Conservation (phyloP, 768 basidiomycete species). For the Boletus sensibilis region DNA sequence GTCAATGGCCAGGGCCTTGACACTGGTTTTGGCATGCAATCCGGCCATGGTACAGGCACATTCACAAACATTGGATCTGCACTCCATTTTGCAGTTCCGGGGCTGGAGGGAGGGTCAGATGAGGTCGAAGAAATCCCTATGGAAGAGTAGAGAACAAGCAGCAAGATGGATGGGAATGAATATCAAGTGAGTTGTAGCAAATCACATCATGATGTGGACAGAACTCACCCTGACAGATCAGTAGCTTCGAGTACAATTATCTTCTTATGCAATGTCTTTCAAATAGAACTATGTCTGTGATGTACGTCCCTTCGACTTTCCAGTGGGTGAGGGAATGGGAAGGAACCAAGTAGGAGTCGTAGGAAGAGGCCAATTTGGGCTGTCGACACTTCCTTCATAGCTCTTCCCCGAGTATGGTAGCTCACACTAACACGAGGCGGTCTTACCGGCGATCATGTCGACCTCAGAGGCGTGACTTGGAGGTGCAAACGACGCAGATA, state of each 20-base stretch:
- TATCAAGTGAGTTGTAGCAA: not conserved
- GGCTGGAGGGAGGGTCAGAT: too few relatives aligned
- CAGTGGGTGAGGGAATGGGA: not conserved
- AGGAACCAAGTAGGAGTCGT: not conserved
- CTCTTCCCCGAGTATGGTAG: too few relatives aligned
- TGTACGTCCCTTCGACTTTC: not conserved
- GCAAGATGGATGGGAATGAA: not conserved
- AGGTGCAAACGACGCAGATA: too few relatives aligned
- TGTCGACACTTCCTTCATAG: not conserved
- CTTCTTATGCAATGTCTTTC: not conserved
- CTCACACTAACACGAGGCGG: too few relatives aligned
- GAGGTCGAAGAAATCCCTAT: not conserved
- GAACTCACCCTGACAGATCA: not conserved
- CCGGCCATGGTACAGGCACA: too few relatives aligned
- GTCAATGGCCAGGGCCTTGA: not conserved
- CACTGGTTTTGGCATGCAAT: constrained; percentile 1
- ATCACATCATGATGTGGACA: not conserved
- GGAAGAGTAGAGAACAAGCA: not conserved
- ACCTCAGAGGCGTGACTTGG: too few relatives aligned
- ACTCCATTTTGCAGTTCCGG: not conserved
- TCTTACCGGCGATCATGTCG: too few relatives aligned
- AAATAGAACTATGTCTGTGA: not conserved
- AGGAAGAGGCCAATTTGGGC: not conserved
- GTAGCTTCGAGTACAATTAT: not conserved
- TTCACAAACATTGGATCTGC: not conserved